These are phyloP conservation scores for Amaranthus palmeri DNA, from an alignment of 148 eudicot genomes.

Conservation along the genomic window DNA sequence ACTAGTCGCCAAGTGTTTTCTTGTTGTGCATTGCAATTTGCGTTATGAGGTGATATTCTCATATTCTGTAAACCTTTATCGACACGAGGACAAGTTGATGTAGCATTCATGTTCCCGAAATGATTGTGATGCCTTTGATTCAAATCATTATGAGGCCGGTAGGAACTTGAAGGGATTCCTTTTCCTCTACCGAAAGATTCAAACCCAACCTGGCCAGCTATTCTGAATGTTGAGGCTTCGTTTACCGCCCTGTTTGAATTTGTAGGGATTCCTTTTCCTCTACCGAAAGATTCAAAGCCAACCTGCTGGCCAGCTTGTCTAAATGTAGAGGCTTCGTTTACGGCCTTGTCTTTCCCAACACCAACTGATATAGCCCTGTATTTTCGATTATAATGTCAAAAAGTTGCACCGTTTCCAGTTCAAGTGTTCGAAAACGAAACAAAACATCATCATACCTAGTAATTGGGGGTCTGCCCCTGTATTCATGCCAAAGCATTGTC, in stretches of 20 bases:
- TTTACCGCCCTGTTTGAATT: not conserved
- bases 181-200: slow-evolving; percentile 3
- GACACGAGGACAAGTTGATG: not conserved
- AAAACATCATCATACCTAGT: slow-evolving; percentile 10
- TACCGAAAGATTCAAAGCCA: not conserved
- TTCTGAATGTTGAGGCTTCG: slow-evolving; percentile 1
- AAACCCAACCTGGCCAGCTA: slow-evolving; percentile 14
- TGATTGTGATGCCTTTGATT: not conserved
- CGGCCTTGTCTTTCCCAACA: not conserved
- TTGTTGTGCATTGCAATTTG: not conserved
- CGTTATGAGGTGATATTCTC: not conserved
- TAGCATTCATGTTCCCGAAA: not conserved
- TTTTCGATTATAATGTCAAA: not conserved
- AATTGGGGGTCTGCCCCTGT: slow-evolving; percentile 6
- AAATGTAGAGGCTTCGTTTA: not conserved
- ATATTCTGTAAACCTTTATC: not conserved
- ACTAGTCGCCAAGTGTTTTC: slow-evolving; percentile 11
- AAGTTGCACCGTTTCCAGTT: not conserved
- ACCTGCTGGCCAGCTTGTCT: slow-evolving; percentile 15
- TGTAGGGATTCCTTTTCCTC: slow-evolving; percentile 7
- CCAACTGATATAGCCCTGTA: not conserved
- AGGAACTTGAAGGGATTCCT: not conserved
- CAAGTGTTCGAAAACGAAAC: not conserved
- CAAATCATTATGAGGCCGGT: not conserved
- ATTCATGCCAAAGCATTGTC: slow-evolving; percentile 18